Evolutionary conservation across 2,329 filamentous ascomycete genomes (phyloP).

Genomic region (Penicillium janthinellum): DNA sequence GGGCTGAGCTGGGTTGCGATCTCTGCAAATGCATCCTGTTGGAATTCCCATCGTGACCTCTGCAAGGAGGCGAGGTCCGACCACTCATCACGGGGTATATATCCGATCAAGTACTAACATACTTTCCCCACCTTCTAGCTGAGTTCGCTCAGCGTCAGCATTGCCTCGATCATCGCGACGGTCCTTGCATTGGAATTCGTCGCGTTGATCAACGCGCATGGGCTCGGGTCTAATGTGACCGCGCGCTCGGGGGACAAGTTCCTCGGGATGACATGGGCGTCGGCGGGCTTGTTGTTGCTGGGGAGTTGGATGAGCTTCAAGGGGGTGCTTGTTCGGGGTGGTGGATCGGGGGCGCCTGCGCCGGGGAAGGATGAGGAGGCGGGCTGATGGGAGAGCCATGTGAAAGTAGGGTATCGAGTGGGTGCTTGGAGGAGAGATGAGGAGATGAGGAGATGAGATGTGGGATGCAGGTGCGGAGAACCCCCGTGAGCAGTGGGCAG

Average conservation of each 20-base stretch:
- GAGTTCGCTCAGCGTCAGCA: constrained; percentile 63
- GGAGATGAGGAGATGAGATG: background rate
- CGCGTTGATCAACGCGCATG: constrained; percentile 56
- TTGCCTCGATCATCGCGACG: constrained; percentile 73
- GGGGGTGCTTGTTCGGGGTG: constrained; percentile 27
- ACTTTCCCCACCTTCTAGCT: constrained; percentile 35
- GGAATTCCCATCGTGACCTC: constrained; percentile 3
- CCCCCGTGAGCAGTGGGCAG: too few relatives aligned
- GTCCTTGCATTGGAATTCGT: constrained; percentile 60
- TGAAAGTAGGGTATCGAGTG: background rate
- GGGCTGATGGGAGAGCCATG: constrained; percentile 2
- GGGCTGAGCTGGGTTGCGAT: too few relatives aligned
- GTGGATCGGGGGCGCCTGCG: constrained; percentile 4
- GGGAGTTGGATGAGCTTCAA: constrained; percentile 35
- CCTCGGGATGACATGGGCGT: constrained; percentile 62
- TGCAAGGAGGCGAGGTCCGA: background rate
- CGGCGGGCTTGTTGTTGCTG: constrained; percentile 43
- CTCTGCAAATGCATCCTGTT: too few relatives aligned
- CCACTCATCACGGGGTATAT: background rate
- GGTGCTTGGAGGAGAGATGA: background rate
- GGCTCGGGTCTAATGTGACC: constrained; percentile 52
- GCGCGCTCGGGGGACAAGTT: constrained; percentile 58
- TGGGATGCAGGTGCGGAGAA: background rate
- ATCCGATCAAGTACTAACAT: background rate
- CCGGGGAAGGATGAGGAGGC: constrained; percentile 25